These are phyloP conservation scores for Exophiala mesophila DNA, from an alignment of 2,329 filamentous ascomycete species.

Conservation along the genomic window DNA sequence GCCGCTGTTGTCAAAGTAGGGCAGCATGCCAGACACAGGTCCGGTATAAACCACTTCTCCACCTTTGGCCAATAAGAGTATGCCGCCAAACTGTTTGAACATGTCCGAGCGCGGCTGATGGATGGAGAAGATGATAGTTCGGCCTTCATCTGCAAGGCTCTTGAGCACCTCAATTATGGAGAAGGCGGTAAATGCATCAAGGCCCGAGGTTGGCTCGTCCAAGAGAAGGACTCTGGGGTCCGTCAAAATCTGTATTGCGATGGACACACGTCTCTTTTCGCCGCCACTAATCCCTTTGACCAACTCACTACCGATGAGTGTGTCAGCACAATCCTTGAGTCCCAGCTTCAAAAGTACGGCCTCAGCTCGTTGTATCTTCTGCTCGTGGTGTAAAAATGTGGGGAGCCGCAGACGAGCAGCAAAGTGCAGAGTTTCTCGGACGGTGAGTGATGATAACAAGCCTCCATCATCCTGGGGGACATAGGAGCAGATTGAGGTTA, in stretches of 20 bases:
- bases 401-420: slow-evolving; percentile 63
- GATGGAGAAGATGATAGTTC: slow-evolving; percentile 75
- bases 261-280: slow-evolving; percentile 74
- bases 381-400: slow-evolving; percentile 49
- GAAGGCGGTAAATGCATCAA: slow-evolving; percentile 71
- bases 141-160: slow-evolving; percentile 50
- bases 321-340: slow-evolving; percentile 62
- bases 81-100: slow-evolving; percentile 73
- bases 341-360: slow-evolving; percentile 68
- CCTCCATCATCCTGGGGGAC: slow-evolving; percentile 83
- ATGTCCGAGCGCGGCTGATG: slow-evolving; percentile 79
- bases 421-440: slow-evolving; percentile 73
- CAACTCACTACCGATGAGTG: slow-evolving; percentile 74
- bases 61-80: slow-evolving; percentile 67
- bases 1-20: slow-evolving; percentile 60
- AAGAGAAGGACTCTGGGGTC: slow-evolving; percentile 75
- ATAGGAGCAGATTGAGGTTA: slow-evolving; percentile 64
- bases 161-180: slow-evolving; percentile 72
- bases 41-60: slow-evolving; percentile 72
- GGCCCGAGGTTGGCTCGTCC: slow-evolving; percentile 76
- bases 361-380: slow-evolving; percentile 61
- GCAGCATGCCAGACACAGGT: slow-evolving; percentile 50
- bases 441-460: slow-evolving; percentile 73
- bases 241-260: slow-evolving; percentile 77
- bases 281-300: slow-evolving; percentile 79